A percentile compares a stretch with the other conserved stretches of the same genome.
Conservation (phyloP, 2,329 filamentous ascomycete species). For the Sphaerulina vaccinii region DNA sequence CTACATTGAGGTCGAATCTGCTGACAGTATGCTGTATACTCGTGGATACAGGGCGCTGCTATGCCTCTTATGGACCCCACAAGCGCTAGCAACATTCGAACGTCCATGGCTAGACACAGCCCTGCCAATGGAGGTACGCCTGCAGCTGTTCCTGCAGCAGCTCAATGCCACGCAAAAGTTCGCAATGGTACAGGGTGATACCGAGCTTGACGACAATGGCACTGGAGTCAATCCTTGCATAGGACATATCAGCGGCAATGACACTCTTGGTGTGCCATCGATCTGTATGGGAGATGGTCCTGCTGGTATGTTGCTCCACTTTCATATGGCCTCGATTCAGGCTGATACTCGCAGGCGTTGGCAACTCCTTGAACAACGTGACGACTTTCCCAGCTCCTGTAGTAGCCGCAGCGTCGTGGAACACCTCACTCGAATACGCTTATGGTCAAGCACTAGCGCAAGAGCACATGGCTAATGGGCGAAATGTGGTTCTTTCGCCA, state of each 20-base stretch:
- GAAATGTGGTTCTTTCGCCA: constrained; percentile 12
- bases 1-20: no score
- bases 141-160: constrained; percentile 2
- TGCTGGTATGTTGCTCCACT: constrained; percentile 2
- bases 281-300: constrained; percentile 14
- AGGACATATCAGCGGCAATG: constrained; percentile 14
- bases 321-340: constrained; percentile 6
- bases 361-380: constrained; percentile 11
- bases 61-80: no score
- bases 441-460: constrained; percentile 12
- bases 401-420: constrained; percentile 11
- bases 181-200: constrained; percentile 16
- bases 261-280: constrained; percentile 9
- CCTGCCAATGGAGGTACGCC: constrained; percentile 2
- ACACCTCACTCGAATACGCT: constrained; percentile 4
- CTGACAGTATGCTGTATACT: no score
- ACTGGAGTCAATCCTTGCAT: constrained; percentile 13
- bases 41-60: no score
- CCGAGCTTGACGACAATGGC: constrained; percentile 15
- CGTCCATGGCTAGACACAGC: constrained; percentile 14
- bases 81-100: no score
- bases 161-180: constrained; percentile 15
- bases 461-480: constrained; percentile 13
- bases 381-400: constrained; percentile 13
- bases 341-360: constrained; percentile 2